Base-by-base conservation (phyloP, 306 rosid genomes). In the Trichosanthes cucumerina region DNA sequence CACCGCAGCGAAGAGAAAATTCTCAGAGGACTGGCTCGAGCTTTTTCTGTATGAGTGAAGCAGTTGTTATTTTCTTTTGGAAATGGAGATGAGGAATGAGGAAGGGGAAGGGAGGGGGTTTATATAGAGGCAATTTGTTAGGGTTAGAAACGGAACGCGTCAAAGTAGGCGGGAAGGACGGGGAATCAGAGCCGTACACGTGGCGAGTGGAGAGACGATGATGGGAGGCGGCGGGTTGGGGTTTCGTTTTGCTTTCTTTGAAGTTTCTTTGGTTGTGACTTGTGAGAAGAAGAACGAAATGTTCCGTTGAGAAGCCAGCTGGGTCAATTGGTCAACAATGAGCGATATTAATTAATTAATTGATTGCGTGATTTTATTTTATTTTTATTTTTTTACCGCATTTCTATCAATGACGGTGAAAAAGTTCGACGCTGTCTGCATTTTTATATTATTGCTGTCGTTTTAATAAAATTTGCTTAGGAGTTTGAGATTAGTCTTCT, bases 171-270 rank as follows among this genome's bases (percentile, higher is more conserved):
- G 76, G 56, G 56, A 70, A 44, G 56, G 2, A 6, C 6, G n/a
- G 15, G 28, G 21, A 16, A 39, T 80, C 58, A 0, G 3, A 19
- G 53, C 38, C 76, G 56, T 59, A 26, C 79, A 70, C 54, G 81
- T 79, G 85, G 81, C 0, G 16, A 6, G 36, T 1, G 19, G 3
- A 2, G 70, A 76, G 5, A 21, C 41, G 14, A 31, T 41, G 78
- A 69, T 41, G 59, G 23, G 47, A 54, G 81, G 78, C 84, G 72
- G 84, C 65, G 74, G 15, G 75, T 69, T 76, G 1, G 31, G 21
- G 54, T 47, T 2, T 23, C 24, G 54, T 47, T 2, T 23, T 36
- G 81, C 24, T 54, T 77, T 77, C 81, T 77, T 57, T 56, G 74
- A 68, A 80, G 73, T 34, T 58, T 69, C 72, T 65, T 16, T 9